Conservation (phyloP, 2,329 filamentous ascomycete species). For the Sarocladiaceae sp. region DNA sequence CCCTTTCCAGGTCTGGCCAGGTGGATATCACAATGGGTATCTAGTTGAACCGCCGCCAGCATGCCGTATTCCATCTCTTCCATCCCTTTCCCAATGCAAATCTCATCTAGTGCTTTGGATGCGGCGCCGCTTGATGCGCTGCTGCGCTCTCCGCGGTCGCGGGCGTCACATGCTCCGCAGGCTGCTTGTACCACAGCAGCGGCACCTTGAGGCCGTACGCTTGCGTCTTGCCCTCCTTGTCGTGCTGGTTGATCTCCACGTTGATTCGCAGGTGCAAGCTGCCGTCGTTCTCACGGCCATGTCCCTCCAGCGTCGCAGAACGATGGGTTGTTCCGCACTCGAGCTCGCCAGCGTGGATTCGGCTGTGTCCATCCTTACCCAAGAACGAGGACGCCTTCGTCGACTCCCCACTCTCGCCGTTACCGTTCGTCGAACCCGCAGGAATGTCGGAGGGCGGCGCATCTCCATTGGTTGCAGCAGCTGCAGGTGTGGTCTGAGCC, state of each 20-base stretch:
- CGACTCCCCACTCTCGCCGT: not conserved
- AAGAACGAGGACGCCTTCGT: constrained; percentile 20
- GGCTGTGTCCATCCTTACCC: constrained; percentile 60
- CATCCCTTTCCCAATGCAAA: not conserved
- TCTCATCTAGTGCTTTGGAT: constrained; percentile 3
- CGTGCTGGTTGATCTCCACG: constrained; percentile 79
- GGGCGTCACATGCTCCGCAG: constrained; percentile 15
- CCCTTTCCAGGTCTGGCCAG: not conserved
- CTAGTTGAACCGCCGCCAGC: not conserved
- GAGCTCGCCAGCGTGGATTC: constrained; percentile 71
- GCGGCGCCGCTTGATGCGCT: constrained; percentile 5
- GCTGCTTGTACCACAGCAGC: constrained; percentile 40
- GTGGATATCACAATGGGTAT: not conserved
- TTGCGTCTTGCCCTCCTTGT: constrained; percentile 71
- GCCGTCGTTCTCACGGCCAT: constrained; percentile 51
- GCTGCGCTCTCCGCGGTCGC: constrained; percentile 10
- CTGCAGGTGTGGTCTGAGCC: constrained; percentile 11
- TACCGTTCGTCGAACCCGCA: not conserved
- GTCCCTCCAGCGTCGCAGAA: constrained; percentile 53
- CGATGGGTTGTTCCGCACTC: constrained; percentile 71
- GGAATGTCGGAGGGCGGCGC: constrained; percentile 7
- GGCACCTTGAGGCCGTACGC: constrained; percentile 87
- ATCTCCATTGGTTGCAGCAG: constrained; percentile 17
- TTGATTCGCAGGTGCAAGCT: constrained; percentile 77
- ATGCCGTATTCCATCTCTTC: not conserved